Base-by-base conservation (phyloP, 2,329 filamentous ascomycete genomes). In the Phialemonium atrogriseum region DNA sequence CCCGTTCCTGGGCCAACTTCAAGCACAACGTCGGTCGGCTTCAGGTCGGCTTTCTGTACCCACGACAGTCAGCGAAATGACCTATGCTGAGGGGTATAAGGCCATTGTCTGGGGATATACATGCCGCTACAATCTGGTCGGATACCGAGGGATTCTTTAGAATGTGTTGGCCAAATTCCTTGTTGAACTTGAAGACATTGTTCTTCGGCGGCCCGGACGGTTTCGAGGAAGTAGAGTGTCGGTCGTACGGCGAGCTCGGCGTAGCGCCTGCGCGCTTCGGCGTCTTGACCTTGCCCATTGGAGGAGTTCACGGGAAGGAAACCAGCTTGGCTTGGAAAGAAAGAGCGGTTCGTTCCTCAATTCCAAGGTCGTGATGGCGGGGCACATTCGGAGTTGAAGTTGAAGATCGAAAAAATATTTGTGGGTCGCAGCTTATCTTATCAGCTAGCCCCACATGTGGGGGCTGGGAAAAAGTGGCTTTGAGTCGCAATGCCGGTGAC, bases 151-250 rank as follows among this genome's bases (percentile, higher is more conserved):
- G 49, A 33, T 53, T 54, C 58, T 94, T 95, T 43, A 96, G 71
- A 40, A 98, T 91, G 58, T 96, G 86, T 54, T 74, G 69, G 47
- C 89, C 87, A 44, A 91, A 75, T 56, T 89, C 68, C 47, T 83
- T 91, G 67, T 94, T 94, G 77, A 95, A 94, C 57, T 93, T 94
- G 75, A 96, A 96, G 59, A 95, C 85, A 48, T 84, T 88, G 64
- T 94, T 87, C 50, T 66, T 66, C 36, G 53, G 49, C 8, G 54
- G 46, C 38, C 52, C 40, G 25, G 37, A 35, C 8, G 32, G 35
- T 32, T 41, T 58, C 52, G 33, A 48, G 35, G 10, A 40, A 38
- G 9, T 32, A 20, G 29, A 24, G 9, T 47, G 45, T 16, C 52
- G 52, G 19, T 56, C 45, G 39, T 57, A 57, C 11, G 62, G 62